Conservation (phyloP, 495 filamentous ascomycete species). For the Penicilliopsis zonata region DNA sequence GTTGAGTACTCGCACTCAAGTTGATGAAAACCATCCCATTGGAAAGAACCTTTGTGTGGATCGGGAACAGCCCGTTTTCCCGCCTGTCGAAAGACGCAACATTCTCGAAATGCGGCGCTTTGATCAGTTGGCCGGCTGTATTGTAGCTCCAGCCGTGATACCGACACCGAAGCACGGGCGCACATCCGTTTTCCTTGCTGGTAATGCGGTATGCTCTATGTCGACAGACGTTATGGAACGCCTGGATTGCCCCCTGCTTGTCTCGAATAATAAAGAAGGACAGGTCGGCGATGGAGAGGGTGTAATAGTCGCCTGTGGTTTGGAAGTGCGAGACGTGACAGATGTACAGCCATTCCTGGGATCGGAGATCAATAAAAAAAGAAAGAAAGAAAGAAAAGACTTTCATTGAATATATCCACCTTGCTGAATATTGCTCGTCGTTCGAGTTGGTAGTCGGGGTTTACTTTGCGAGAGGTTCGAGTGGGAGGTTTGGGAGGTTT, state of each 20-base stretch:
- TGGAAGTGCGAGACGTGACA: slow-evolving; percentile 31
- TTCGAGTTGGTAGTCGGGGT: slow-evolving; percentile 41
- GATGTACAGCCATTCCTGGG: slow-evolving; percentile 35
- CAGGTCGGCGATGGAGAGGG: slow-evolving; percentile 35
- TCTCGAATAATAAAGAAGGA: slow-evolving; percentile 36
- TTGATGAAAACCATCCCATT: slow-evolving; percentile 31
- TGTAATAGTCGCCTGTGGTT: slow-evolving; percentile 38
- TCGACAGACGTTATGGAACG: slow-evolving; percentile 48
- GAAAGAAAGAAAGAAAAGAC: not conserved
- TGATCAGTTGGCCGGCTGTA: slow-evolving; percentile 40
- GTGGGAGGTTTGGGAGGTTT: slow-evolving; percentile 24
- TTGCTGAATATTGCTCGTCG: slow-evolving; percentile 40
- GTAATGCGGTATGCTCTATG: slow-evolving; percentile 46
- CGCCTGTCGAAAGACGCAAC: slow-evolving; percentile 42
- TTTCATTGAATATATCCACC: too few species aligned
- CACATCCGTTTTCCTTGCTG: slow-evolving; percentile 34
- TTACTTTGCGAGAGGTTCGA: too few species aligned
- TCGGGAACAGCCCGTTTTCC: slow-evolving; percentile 37
- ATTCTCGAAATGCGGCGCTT: slow-evolving; percentile 46
- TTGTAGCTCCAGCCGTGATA: slow-evolving; percentile 57
- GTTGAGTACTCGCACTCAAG: slow-evolving; percentile 23
- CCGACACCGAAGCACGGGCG: slow-evolving; percentile 40
- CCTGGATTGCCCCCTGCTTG: slow-evolving; percentile 37
- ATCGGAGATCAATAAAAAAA: not conserved
- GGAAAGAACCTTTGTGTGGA: slow-evolving; percentile 18